phyloP scores from a whole-genome alignment of 2,329 filamentous ascomycete species.

The Neonectria sp. region DNA sequence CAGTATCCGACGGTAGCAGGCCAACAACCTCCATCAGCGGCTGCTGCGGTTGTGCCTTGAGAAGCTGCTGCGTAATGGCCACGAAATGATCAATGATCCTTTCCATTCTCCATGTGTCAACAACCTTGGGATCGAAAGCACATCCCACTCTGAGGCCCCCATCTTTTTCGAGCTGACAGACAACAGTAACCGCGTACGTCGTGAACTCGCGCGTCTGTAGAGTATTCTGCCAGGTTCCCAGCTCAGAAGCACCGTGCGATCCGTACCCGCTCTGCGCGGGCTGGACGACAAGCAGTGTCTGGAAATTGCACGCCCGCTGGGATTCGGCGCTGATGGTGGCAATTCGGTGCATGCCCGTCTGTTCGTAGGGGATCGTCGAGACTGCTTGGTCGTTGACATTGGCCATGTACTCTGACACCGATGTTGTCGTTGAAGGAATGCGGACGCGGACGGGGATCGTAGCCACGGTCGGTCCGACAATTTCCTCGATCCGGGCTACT shows the following conservation, averaged over 20 bases:
- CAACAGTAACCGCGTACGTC: conserved; percentile 9
- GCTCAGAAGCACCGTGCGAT: no score
- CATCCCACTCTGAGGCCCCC: background rate
- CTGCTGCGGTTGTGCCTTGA: background rate
- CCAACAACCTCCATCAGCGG: background rate
- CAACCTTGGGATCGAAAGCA: conserved; percentile 19
- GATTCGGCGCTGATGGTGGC: conserved; percentile 2
- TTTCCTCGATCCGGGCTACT: background rate
- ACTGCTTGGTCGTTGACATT: background rate
- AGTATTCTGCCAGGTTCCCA: background rate
- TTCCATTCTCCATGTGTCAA: conserved; percentile 15
- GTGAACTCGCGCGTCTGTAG: background rate
- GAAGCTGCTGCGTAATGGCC: conserved; percentile 14
- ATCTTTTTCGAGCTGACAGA: background rate
- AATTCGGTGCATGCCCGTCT: conserved; percentile 9
- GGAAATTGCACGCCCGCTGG: conserved; percentile 13
- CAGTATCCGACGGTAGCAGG: background rate
- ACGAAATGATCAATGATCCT: conserved; percentile 9
- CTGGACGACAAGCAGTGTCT: conserved; percentile 16
- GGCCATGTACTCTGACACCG: background rate
- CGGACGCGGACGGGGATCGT: background rate
- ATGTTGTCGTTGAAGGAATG: background rate
- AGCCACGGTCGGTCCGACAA: background rate
- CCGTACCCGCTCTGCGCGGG: no score
- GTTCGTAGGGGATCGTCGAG: background rate